Percentiles rank a stretch among this genome's conserved stretches.
Conservation (phyloP, 2,329 filamentous ascomycete species). For the Dothistroma septosporum region DNA sequence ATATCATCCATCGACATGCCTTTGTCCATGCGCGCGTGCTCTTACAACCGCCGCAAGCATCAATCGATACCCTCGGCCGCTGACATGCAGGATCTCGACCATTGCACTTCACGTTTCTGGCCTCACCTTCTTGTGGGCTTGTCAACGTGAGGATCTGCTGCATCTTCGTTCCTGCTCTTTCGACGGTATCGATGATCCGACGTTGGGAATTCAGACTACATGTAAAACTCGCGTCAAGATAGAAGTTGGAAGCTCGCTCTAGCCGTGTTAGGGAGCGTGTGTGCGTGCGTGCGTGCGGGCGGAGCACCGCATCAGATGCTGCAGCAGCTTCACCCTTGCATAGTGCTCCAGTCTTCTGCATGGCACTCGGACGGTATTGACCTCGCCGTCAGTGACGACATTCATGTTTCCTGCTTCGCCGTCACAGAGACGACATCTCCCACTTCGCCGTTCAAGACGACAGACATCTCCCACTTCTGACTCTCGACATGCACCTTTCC, state of each 20-base stretch:
- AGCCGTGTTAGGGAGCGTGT: too few relatives aligned
- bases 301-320: not conserved
- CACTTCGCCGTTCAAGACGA: too few relatives aligned
- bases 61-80: too few relatives aligned
- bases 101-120: not conserved
- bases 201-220: too few relatives aligned
- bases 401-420: too few relatives aligned
- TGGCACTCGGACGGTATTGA: not conserved
- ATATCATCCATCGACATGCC: too few relatives aligned
- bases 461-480: not conserved
- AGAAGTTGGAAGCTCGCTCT: not conserved
- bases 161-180: not conserved
- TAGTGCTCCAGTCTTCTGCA: not conserved
- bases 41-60: too few relatives aligned
- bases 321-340: not conserved
- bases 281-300: too few relatives aligned
- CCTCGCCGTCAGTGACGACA: not conserved
- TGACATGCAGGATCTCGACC: too few relatives aligned
- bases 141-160: not conserved
- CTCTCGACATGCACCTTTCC: not conserved
- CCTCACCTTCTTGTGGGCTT: not conserved
- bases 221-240: not conserved
- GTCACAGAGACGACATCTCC: too few relatives aligned
- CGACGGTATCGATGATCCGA: not conserved
- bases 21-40: too few relatives aligned